A percentile compares a stretch with the other conserved stretches of the same genome.
Conservation (phyloP, 352 stramenopile species). For the Phytophthora pluvialis region DNA sequence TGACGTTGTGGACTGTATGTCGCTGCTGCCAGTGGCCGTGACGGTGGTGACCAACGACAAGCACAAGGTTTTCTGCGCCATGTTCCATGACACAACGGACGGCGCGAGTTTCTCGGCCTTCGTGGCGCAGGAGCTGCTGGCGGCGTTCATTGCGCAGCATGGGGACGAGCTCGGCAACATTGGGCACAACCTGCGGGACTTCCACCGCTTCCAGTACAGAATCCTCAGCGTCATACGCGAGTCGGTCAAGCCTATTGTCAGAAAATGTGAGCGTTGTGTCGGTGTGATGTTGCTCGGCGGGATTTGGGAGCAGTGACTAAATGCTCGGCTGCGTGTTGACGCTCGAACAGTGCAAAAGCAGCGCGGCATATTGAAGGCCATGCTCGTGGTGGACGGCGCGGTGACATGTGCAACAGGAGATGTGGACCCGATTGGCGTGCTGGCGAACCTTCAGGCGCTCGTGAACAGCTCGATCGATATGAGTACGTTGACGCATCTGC, state of each 20-base stretch:
- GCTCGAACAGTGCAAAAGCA: slow-evolving; percentile 80
- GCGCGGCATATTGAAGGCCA: slow-evolving; percentile 87
- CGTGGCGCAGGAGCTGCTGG: slow-evolving; percentile 88
- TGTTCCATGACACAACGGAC: slow-evolving; percentile 90
- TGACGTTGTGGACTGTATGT: slow-evolving; percentile 16
- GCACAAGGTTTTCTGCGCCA: slow-evolving; percentile 92
- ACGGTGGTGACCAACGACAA: slow-evolving; percentile 90
- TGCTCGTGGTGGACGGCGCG: slow-evolving; percentile 88
- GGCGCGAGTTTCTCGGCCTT: slow-evolving; percentile 84
- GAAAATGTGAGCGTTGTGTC: slow-evolving; percentile 63
- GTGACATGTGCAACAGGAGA: slow-evolving; percentile 86
- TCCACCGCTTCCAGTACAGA: slow-evolving; percentile 90
- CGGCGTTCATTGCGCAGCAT: slow-evolving; percentile 84
- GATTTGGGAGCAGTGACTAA: slow-evolving; percentile 8
- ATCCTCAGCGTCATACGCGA: slow-evolving; percentile 86
- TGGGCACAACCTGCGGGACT: slow-evolving; percentile 92
- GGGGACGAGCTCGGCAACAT: slow-evolving; percentile 78
- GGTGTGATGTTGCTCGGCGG: background rate
- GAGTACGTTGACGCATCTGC: slow-evolving; percentile 50
- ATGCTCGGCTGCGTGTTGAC: background rate
- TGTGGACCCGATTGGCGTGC: slow-evolving; percentile 91
- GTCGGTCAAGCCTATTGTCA: slow-evolving; percentile 83
- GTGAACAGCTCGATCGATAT: slow-evolving; percentile 88
- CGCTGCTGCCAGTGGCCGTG: slow-evolving; percentile 68
- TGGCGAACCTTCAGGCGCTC: slow-evolving; percentile 91